Conservation (phyloP, 805 yeast genomes). For the Komagataella ulmi region DNA sequence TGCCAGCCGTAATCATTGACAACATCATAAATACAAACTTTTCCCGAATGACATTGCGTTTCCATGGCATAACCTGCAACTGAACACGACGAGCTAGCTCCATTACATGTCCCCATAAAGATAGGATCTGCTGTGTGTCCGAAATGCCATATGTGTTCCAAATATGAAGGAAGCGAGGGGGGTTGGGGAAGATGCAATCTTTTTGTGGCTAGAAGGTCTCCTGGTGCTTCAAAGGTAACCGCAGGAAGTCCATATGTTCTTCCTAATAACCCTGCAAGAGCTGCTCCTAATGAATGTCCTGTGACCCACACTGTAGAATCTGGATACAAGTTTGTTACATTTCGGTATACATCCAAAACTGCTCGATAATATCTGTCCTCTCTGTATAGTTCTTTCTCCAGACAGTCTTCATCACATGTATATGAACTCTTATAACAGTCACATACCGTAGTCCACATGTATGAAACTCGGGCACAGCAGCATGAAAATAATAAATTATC, state of each 20-base stretch:
- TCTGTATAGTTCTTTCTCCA: constrained; percentile 61
- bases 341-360: constrained; percentile 59
- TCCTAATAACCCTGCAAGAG: constrained; percentile 68
- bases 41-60: constrained; percentile 86
- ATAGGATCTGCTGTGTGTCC: constrained; percentile 98
- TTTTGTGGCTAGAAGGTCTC: constrained; percentile 71
- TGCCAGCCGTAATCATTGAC: constrained; percentile 87
- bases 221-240: constrained; percentile 88
- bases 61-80: constrained; percentile 97
- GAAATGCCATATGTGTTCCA: constrained; percentile 86
- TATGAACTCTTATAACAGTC: constrained; percentile 79
- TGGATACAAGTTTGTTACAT: constrained; percentile 59
- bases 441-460: constrained; percentile 90
- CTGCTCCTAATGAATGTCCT: constrained; percentile 93
- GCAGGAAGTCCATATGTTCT: constrained; percentile 85
- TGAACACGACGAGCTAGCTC: constrained; percentile 81
- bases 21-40: constrained; percentile 77
- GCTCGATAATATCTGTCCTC: constrained; percentile 79
- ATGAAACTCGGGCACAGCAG: constrained; percentile 89
- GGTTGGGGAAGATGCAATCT: constrained; percentile 87
- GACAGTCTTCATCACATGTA: constrained; percentile 79
- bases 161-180: constrained; percentile 69
- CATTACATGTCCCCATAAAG: constrained; percentile 92
- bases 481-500: constrained; percentile 88
- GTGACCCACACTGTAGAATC: constrained; percentile 72